These are phyloP conservation scores for Saccharomycopsis lassenensis DNA, from an alignment of 805 yeast species.

Conservation along the genomic window DNA sequence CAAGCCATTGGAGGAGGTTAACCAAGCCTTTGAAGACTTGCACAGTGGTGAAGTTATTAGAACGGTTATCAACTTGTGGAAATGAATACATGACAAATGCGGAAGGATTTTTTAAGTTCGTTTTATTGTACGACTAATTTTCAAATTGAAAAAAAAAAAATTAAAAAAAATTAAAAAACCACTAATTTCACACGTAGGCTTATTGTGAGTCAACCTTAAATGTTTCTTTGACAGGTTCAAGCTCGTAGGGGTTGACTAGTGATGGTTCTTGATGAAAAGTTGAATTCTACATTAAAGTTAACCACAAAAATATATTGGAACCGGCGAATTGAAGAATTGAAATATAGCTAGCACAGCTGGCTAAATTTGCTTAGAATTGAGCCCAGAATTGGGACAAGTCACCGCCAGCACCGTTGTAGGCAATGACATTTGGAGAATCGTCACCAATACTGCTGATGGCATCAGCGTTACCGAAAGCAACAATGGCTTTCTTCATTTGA, in stretches of 20 bases:
- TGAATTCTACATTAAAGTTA: no score
- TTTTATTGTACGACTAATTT: background rate
- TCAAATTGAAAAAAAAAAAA: no score
- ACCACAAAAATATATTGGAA: no score
- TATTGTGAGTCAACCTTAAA: no score
- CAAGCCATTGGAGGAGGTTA: constrained; percentile 66
- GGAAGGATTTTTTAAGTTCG: background rate
- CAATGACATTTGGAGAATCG: constrained; percentile 67
- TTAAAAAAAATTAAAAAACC: no score
- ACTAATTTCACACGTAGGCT: no score
- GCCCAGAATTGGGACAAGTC: constrained; percentile 61
- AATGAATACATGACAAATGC: constrained; percentile 1
- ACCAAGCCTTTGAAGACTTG: constrained; percentile 88
- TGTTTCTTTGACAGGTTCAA: no score
- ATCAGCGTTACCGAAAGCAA: constrained; percentile 54
- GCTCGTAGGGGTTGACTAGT: no score
- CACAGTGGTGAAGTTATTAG: constrained; percentile 90
- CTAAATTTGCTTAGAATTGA: no score
- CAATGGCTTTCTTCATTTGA: constrained; percentile 65
- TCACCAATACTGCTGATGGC: constrained; percentile 50
- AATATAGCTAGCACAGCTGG: no score
- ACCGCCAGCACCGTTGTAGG: constrained; percentile 74
- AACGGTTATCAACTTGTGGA: constrained; percentile 56
- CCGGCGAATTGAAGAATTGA: no score
- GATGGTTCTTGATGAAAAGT: no score